Conservation (phyloP, 139 green algal genomes). For the Coelastrella sp. region DNA sequence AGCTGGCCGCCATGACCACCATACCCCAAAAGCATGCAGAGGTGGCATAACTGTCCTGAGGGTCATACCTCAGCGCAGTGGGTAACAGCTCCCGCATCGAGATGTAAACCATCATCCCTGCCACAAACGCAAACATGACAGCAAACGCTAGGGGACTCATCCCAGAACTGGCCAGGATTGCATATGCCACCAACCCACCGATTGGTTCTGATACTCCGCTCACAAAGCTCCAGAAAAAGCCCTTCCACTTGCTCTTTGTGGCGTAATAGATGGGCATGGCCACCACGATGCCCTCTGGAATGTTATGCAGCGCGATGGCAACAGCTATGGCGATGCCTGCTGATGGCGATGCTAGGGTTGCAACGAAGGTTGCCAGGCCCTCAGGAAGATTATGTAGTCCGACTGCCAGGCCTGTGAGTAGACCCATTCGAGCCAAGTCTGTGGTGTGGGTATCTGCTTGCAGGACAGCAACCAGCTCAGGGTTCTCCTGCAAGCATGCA, state of each 20-base stretch:
- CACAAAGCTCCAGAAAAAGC: slow-evolving; percentile 77
- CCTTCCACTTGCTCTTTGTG: slow-evolving; percentile 76
- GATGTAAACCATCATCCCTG: slow-evolving; percentile 88
- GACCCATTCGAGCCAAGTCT: slow-evolving; percentile 26
- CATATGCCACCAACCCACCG: slow-evolving; percentile 70
- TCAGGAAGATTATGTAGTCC: slow-evolving; percentile 88
- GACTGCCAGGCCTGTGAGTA: slow-evolving; percentile 72
- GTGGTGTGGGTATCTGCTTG: slow-evolving; percentile 25
- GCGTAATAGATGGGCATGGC: slow-evolving; percentile 89
- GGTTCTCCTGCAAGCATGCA: slow-evolving; percentile 33
- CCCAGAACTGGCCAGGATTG: slow-evolving; percentile 5
- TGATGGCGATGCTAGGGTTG: slow-evolving; percentile 60
- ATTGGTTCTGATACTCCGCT: slow-evolving; percentile 82
- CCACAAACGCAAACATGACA: slow-evolving; percentile 80
- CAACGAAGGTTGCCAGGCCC: slow-evolving; percentile 76
- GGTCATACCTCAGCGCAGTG: slow-evolving; percentile 84
- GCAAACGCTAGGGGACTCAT: slow-evolving; percentile 62
- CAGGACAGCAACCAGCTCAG: not conserved
- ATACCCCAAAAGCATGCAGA: slow-evolving; percentile 73
- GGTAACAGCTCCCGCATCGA: slow-evolving; percentile 83
- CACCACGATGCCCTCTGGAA: slow-evolving; percentile 79
- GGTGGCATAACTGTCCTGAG: slow-evolving; percentile 64
- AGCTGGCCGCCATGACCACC: slow-evolving; percentile 74
- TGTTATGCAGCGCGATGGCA: slow-evolving; percentile 59
- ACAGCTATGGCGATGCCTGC: slow-evolving; percentile 72